phyloP scores from a whole-genome alignment of 1,284 basidiomycete species.

The Athelia sp. region DNA sequence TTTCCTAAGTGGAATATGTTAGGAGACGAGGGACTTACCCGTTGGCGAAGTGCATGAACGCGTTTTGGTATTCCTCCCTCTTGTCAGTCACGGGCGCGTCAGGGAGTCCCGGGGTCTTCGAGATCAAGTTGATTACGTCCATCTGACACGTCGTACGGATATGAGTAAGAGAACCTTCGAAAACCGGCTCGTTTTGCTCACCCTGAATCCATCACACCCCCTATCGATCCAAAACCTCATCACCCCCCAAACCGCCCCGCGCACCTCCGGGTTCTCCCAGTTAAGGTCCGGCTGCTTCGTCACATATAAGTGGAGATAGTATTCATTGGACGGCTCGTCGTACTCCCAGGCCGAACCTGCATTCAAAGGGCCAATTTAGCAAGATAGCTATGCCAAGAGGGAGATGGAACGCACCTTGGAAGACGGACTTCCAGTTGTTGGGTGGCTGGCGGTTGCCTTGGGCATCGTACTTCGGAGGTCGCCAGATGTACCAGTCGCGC shows the following conservation, averaged over 20 bases:
- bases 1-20: no score
- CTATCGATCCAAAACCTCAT: slow-evolving; percentile 74
- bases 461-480: slow-evolving; percentile 51
- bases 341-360: slow-evolving; percentile 72
- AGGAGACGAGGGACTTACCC: slow-evolving; percentile 35
- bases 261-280: slow-evolving; percentile 67
- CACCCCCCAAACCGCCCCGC: slow-evolving; percentile 58
- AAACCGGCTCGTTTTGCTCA: slow-evolving; percentile 15
- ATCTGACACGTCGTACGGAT: slow-evolving; percentile 40
- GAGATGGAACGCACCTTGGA: slow-evolving; percentile 46
- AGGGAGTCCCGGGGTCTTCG: slow-evolving; percentile 58
- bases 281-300: slow-evolving; percentile 75
- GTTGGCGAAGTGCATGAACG: slow-evolving; percentile 50
- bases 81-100: slow-evolving; percentile 56
- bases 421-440: slow-evolving; percentile 70
- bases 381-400: neutral
- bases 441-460: slow-evolving; percentile 55
- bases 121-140: slow-evolving; percentile 68
- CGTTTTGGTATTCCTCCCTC: slow-evolving; percentile 52
- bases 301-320: slow-evolving; percentile 72
- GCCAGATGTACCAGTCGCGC: slow-evolving; percentile 77
- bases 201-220: slow-evolving; percentile 73
- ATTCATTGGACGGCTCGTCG: slow-evolving; percentile 65
- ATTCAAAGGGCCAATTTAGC: neutral
- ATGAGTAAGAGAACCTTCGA: neutral